Conservation (phyloP, 1,284 basidiomycete genomes). For the Moesziomyces globuligerus region DNA sequence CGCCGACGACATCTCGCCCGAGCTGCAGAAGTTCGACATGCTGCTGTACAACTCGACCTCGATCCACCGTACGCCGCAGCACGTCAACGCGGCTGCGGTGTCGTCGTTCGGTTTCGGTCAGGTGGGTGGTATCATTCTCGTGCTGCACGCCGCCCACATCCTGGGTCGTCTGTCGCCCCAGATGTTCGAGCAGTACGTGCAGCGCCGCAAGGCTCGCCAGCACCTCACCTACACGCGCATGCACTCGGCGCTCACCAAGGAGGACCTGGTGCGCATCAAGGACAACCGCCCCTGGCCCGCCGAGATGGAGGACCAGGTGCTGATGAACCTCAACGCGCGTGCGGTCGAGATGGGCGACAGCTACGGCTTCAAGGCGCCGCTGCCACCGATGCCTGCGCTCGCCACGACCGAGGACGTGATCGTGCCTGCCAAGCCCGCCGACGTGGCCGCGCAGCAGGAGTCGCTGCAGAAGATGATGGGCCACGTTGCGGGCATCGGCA, state of each 20-base stretch:
- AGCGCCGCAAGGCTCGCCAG: slow-evolving; percentile 48
- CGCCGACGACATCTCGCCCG: slow-evolving; percentile 83
- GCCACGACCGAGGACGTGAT: slow-evolving; percentile 31
- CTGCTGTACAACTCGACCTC: slow-evolving; percentile 97
- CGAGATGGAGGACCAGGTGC: slow-evolving; percentile 86
- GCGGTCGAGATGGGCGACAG: slow-evolving; percentile 55
- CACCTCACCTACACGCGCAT: slow-evolving; percentile 61
- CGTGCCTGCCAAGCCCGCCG: slow-evolving; percentile 48
- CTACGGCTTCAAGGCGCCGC: slow-evolving; percentile 57
- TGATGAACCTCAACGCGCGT: slow-evolving; percentile 92
- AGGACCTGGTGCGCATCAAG: slow-evolving; percentile 83
- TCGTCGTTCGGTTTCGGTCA: slow-evolving; percentile 99
- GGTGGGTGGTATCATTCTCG: slow-evolving; percentile 84
- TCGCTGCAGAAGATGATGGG: slow-evolving; percentile 52
- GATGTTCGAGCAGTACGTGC: slow-evolving; percentile 80
- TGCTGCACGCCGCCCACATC: slow-evolving; percentile 90
- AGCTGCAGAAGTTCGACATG: slow-evolving; percentile 87
- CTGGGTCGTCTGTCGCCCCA: slow-evolving; percentile 82
- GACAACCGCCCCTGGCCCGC: slow-evolving; percentile 88
- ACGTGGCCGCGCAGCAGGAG: slow-evolving; percentile 52
- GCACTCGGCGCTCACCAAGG: slow-evolving; percentile 61
- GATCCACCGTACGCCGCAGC: slow-evolving; percentile 71
- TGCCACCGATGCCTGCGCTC: slow-evolving; percentile 50
- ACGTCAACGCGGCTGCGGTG: slow-evolving; percentile 66
- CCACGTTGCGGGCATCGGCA: slow-evolving; percentile 78